phyloP scores from a whole-genome alignment of 192 early-diverging fungal genomes.

The Coemansia sp. region DNA sequence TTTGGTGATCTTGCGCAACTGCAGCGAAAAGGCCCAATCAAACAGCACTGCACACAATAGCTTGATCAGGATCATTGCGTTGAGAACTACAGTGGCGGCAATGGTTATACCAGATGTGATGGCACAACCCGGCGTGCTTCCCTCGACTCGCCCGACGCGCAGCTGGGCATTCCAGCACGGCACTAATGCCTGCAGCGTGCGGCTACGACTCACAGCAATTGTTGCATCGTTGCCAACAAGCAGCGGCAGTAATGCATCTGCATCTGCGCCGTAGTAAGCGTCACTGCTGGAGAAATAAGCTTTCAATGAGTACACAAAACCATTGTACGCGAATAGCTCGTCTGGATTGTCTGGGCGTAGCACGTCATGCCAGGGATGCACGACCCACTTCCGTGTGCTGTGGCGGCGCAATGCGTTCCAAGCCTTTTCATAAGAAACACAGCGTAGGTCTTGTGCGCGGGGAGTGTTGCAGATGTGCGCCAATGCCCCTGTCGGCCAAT shows the following conservation, averaged over 20 bases:
- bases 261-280: conserved; percentile 51
- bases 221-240: conserved; percentile 59
- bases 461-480: conserved; percentile 36
- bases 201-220: conserved; percentile 58
- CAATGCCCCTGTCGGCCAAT: conserved; percentile 35
- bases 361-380: conserved; percentile 66
- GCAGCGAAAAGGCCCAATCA: conserved; percentile 69
- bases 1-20: conserved; percentile 45
- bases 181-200: conserved; percentile 53
- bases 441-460: conserved; percentile 16
- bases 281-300: conserved; percentile 10
- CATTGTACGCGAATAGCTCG: conserved; percentile 66
- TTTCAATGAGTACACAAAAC: conserved; percentile 68
- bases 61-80: conserved; percentile 60
- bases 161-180: conserved; percentile 67
- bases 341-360: conserved; percentile 25
- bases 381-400: conserved; percentile 53
- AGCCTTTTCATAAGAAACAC: conserved; percentile 18
- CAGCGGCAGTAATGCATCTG: conserved; percentile 11
- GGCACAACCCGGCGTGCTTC: conserved; percentile 70
- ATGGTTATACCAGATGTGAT: conserved; percentile 58
- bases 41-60: conserved; percentile 74
- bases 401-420: conserved; percentile 25
- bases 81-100: conserved; percentile 61
- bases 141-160: conserved; percentile 70